phyloP scores from a whole-genome alignment of 805 yeast species.

The Priceomyces carsonii region DNA sequence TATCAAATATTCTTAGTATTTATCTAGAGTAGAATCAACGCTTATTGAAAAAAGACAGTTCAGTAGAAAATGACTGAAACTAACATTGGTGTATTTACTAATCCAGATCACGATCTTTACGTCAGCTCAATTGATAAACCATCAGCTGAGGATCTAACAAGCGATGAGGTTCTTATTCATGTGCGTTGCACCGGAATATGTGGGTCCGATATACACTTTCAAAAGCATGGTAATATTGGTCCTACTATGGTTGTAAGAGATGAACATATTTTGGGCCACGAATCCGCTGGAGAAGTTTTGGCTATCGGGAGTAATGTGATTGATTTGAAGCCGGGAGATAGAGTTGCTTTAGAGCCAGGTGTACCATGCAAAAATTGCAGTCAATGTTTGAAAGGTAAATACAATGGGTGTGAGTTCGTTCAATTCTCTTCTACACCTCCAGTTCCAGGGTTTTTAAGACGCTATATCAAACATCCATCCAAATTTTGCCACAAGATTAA shows the following conservation, averaged over 20 bases:
- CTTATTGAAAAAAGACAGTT: too few species aligned
- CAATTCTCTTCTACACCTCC: constrained; percentile 8
- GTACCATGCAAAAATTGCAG: constrained; percentile 44
- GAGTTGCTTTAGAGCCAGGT: constrained; percentile 57
- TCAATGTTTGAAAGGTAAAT: constrained; percentile 8
- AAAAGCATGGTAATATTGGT: constrained; percentile 22
- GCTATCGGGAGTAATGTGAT: constrained; percentile 50
- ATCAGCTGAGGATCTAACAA: constrained; percentile 5
- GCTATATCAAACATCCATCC: constrained; percentile 11
- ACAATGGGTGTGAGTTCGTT: constrained; percentile 9
- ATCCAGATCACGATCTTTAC: constrained; percentile 10
- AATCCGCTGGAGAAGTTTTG: constrained; percentile 46
- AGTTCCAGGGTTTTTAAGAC: constrained; percentile 9
- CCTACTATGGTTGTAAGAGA: constrained; percentile 29
- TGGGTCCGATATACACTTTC: constrained; percentile 24
- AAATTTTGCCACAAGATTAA: constrained; percentile 9
- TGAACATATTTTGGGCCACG: constrained; percentile 39
- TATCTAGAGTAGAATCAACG: too few species aligned
- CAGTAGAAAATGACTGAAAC: constrained; percentile 3
- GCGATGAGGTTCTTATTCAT: constrained; percentile 18
- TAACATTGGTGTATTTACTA: constrained; percentile 11
- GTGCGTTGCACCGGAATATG: constrained; percentile 23
- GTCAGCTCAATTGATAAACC: constrained; percentile 5
- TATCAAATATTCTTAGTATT: too few species aligned
- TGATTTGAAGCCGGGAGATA: constrained; percentile 44